phyloP scores from a whole-genome alignment of 805 yeast species.

The Candida coquimbonensis region DNA sequence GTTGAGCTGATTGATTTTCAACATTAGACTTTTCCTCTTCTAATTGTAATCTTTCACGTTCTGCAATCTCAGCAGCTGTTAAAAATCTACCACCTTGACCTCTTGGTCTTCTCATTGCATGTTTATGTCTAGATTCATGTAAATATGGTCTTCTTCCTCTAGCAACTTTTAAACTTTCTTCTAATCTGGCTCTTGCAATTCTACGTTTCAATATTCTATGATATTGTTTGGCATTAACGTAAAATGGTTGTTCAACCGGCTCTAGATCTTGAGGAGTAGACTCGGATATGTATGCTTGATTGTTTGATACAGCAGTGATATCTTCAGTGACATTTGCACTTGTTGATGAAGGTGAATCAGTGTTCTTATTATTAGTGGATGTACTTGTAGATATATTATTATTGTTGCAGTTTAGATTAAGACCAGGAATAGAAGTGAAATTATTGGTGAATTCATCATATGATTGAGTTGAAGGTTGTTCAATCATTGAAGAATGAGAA shows the following conservation, averaged over 20 bases:
- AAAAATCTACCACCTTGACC: slow-evolving; percentile 98
- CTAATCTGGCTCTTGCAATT: slow-evolving; percentile 87
- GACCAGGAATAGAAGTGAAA: slow-evolving; percentile 16
- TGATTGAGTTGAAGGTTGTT: slow-evolving; percentile 4
- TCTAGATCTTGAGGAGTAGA: slow-evolving; percentile 6
- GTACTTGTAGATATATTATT: background rate
- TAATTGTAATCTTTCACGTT: slow-evolving; percentile 37
- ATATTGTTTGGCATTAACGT: slow-evolving; percentile 96
- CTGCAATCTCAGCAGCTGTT: slow-evolving; percentile 82
- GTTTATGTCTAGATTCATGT: slow-evolving; percentile 96
- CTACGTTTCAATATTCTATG: slow-evolving; percentile 91
- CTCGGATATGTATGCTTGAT: slow-evolving; percentile 2
- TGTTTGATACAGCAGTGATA: background rate
- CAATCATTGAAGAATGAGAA: background rate
- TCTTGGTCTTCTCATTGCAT: slow-evolving; percentile 98
- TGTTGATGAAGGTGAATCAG: slow-evolving; percentile 1
- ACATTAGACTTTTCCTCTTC: background rate
- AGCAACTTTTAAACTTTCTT: slow-evolving; percentile 80
- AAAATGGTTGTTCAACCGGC: slow-evolving; percentile 78
- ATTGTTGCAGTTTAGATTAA: slow-evolving; percentile 12
- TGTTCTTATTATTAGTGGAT: slow-evolving; percentile 1
- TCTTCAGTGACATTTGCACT: slow-evolving; percentile 4
- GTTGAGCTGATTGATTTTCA: background rate
- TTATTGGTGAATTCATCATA: slow-evolving; percentile 15
- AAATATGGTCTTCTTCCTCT: slow-evolving; percentile 89